Evolutionary conservation across 2,329 filamentous ascomycete genomes (phyloP), one percentile per base, ranked within the genome.

Genomic region (Scopulariopsis brevicaulis): DNA sequence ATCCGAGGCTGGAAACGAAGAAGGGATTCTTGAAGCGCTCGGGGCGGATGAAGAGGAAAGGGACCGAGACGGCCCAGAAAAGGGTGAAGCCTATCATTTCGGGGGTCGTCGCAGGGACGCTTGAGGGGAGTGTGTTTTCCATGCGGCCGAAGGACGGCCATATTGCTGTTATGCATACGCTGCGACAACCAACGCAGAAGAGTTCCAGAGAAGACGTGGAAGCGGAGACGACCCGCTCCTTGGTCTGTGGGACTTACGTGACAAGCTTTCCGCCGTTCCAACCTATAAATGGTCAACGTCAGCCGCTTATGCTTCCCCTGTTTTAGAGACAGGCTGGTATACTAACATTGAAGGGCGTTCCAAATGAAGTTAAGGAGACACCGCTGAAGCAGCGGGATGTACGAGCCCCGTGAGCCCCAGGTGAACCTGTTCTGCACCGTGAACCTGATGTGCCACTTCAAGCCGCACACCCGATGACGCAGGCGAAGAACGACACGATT

Each of bases 371-470:
- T 78, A 10, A 79, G 68, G 54, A 79, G 54, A 20, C 76, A 71
- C 2, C 77, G 71, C 62, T 78, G 75, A 7, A 74, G 60, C 18
- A 78, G 65, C 0, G 76, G 75, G 35, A 79, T 74, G 56, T 77
- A 79, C 53, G 73, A 75, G 1, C 70, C 76, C 34, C 73, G 68
- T 65, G 78, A 64, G 3, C 77, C 77, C 76, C 77, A 79, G 8
- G 73, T 74, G 61, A 70, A 77, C 6, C 77, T 69, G 61, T 76
- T 78, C 63, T 78, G 75, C 15, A 78, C 67, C 0, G 75, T 78
- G 62, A 77, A 74, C 56, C 77, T 76, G 58, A 79, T 73, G 61
- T 79, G 77, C 75, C 75, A 79, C 43, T 70, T 71, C 4, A 78
- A 57, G 14, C 76, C 77, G 25, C 72, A 73, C 74, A 77, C 10